Conservation (phyloP, 2,329 filamentous ascomycete species). For the Diaporthe caulivora region DNA sequence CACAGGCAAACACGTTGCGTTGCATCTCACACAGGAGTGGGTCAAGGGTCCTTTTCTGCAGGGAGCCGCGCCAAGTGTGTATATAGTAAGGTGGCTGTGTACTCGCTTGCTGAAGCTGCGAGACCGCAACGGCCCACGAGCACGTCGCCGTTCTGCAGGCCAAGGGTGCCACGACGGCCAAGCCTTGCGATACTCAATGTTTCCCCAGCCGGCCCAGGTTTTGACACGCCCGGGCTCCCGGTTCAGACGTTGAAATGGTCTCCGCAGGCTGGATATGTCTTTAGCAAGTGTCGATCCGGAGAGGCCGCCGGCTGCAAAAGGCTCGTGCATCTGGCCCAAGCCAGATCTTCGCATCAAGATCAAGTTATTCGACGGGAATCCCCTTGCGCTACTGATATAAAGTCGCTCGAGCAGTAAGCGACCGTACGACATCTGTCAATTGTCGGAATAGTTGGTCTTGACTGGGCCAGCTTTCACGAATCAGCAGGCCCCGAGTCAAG, state of each 20-base stretch:
- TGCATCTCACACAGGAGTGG: slow-evolving; percentile 24
- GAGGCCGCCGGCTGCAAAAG: slow-evolving; percentile 3
- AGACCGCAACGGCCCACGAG: slow-evolving; percentile 18
- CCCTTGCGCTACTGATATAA: neutral
- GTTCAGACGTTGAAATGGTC: too few relatives aligned
- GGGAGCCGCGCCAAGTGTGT: slow-evolving; percentile 28
- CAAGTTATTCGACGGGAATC: neutral
- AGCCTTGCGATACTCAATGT: slow-evolving; percentile 1
- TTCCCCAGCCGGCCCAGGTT: neutral
- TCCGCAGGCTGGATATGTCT: neutral
- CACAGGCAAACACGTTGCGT: slow-evolving; percentile 24
- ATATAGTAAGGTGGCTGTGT: slow-evolving; percentile 27
- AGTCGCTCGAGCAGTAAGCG: neutral
- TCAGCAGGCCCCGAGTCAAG: slow-evolving; percentile 22
- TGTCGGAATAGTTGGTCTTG: slow-evolving; percentile 4
- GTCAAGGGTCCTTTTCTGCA: slow-evolving; percentile 20
- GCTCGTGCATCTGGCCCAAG: neutral
- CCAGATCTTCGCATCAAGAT: slow-evolving; percentile 8
- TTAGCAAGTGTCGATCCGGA: neutral
- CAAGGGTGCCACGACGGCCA: slow-evolving; percentile 26
- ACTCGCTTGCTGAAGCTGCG: slow-evolving; percentile 28
- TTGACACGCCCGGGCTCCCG: neutral
- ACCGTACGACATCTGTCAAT: neutral
- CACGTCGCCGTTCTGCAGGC: slow-evolving; percentile 10
- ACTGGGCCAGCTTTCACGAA: neutral